Base-by-base conservation (phyloP, 768 basidiomycete species). In the Grammothele lineata region DNA sequence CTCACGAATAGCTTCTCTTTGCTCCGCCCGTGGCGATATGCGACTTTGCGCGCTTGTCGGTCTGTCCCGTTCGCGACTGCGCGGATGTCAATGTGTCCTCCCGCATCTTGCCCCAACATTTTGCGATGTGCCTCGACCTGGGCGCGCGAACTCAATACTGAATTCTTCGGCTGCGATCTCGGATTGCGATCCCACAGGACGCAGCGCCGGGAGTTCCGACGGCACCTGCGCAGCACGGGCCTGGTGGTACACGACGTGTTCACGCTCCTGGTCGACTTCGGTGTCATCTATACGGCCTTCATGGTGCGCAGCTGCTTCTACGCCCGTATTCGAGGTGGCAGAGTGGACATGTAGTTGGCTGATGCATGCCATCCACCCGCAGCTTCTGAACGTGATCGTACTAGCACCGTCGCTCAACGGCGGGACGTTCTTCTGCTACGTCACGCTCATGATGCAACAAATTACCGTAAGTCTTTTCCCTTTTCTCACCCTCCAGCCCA, bases 331-430 rank as follows among this genome's bases (percentile, higher is more conserved):
- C 27, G 27, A 14, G 8, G 27, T 14, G 27, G n/a, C n/a, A n/a
- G n/a, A n/a, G n/a, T n/a, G n/a, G n/a, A n/a, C n/a, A n/a, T n/a
- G n/a, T n/a, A 7, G 27, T 14, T 7, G 8, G 27, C 27, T 30
- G 27, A 30, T 30, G 7, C 8, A 14, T 30, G 27, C 27, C 35
- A 9, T 36, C 17, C 35, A 4, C 11, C 3, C 15, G 11, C 33
- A 43, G 42, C 32, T 43, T n/a, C 22, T 43, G 9, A 43, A 43
- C 32, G 42, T 43, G 12, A 43, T 43, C 30, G 42, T 43, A 8
- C 42, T 43, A 9, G 21, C 21, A n/a, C 42, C 42, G 10, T 10
- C 8, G 24, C 30, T 43, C 17, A 43, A 43, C 22, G 30, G 42
- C 18, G 32, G 32, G 9, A 34, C 14, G 0, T 32, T 43, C 30